Conservation (phyloP, 2,329 filamentous ascomycete genomes). For the Colletotrichum paranaense region DNA sequence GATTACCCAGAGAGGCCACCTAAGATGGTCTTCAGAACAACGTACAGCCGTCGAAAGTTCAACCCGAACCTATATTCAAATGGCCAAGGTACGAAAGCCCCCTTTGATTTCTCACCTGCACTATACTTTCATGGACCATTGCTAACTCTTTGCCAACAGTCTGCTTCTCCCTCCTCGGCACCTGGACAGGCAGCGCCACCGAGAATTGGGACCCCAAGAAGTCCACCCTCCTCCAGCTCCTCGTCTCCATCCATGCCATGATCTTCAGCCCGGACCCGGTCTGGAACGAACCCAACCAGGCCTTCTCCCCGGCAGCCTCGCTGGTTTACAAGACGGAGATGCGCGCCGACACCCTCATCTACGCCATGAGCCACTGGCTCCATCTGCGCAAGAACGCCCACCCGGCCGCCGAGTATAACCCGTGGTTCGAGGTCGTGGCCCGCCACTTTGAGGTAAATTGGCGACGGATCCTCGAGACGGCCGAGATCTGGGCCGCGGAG, state of each 20-base stretch:
- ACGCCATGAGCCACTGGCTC: conserved; percentile 46
- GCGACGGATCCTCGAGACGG: neutral
- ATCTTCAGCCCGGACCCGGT: conserved; percentile 64
- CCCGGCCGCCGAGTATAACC: neutral
- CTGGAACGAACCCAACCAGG: conserved; percentile 64
- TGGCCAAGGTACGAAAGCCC: conserved; percentile 52
- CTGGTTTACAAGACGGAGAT: conserved; percentile 46
- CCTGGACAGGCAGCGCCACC: conserved; percentile 52
- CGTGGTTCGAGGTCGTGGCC: conserved; percentile 14
- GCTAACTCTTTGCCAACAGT: conserved; percentile 44
- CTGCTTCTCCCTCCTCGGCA: conserved; percentile 61
- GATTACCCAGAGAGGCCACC: conserved; percentile 57
- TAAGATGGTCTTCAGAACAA: conserved; percentile 49
- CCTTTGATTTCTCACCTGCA: neutral
- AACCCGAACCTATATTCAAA: conserved; percentile 64
- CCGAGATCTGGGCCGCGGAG: neutral
- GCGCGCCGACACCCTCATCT: conserved; percentile 41
- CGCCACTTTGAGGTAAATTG: conserved; percentile 10
- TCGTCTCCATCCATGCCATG: conserved; percentile 69
- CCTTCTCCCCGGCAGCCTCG: conserved; percentile 25
- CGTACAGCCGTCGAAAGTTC: conserved; percentile 47
- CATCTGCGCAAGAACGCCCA: neutral
- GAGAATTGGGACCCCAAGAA: conserved; percentile 55
- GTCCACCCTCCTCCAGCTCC: conserved; percentile 62
- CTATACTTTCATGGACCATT: neutral